These are phyloP conservation scores for Helenozyma baotianmanensis DNA, from an alignment of 805 yeast species.

Conservation along the genomic window DNA sequence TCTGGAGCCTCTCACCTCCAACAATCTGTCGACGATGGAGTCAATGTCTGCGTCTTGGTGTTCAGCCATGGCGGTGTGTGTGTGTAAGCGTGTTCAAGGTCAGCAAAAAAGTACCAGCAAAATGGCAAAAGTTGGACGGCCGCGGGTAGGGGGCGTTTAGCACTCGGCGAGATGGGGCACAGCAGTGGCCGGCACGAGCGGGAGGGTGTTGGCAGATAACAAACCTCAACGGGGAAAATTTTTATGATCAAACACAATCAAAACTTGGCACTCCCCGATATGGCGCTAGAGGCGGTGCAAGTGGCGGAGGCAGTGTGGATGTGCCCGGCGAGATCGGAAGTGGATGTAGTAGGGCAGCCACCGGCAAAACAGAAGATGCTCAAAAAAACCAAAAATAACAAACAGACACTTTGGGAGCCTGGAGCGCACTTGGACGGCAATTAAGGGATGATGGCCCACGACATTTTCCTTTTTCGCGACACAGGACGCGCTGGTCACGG, in stretches of 20 bases:
- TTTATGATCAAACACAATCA: too few species aligned
- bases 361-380: too few species aligned
- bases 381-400: constrained; percentile 2
- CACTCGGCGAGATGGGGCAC: too few species aligned
- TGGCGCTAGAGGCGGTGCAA: too few species aligned
- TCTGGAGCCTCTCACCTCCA: constrained; percentile 96
- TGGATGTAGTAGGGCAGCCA: too few species aligned
- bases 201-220: too few species aligned
- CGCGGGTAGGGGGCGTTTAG: constrained; percentile 3
- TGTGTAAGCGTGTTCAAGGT: constrained; percentile 1
- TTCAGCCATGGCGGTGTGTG: constrained; percentile 24
- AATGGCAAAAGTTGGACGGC: constrained; percentile 3
- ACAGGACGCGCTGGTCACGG: too few species aligned
- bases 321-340: too few species aligned
- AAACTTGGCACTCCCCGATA: too few species aligned
- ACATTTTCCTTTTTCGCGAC: constrained; percentile 12
- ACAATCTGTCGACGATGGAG: constrained; percentile 91
- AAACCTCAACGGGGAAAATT: too few species aligned
- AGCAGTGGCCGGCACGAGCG: too few species aligned
- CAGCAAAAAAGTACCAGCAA: constrained; percentile 1
- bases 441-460: constrained; percentile 17
- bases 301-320: too few species aligned
- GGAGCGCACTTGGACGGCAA: constrained; percentile 13
- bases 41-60: constrained; percentile 86
- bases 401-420: background rate